Conservation (phyloP, 2,329 filamentous ascomycete genomes). For the Cytospora leucostoma region DNA sequence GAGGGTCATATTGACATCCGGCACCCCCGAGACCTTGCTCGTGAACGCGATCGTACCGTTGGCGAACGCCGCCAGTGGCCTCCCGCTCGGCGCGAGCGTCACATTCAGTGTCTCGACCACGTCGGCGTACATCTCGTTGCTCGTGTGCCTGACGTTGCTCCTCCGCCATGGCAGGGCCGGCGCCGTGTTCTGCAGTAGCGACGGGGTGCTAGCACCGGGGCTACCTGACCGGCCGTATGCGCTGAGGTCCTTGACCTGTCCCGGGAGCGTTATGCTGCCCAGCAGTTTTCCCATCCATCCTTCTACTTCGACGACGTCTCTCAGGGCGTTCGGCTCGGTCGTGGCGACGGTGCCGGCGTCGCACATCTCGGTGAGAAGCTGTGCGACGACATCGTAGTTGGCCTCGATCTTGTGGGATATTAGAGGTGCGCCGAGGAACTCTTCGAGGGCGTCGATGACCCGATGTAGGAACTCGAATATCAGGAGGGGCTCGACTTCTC, state of each 20-base stretch:
- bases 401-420: conserved; percentile 83
- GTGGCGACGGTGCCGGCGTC: conserved; percentile 87
- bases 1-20: conserved; percentile 81
- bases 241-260: conserved; percentile 37
- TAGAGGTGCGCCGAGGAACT: conserved; percentile 87
- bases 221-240: conserved; percentile 23
- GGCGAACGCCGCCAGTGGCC: conserved; percentile 81
- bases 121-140: conserved; percentile 96
- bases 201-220: conserved; percentile 13
- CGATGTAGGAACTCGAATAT: conserved; percentile 94
- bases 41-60: conserved; percentile 95
- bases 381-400: conserved; percentile 91
- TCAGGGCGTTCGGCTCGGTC: conserved; percentile 88
- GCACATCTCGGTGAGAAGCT: conserved; percentile 93
- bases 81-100: conserved; percentile 85
- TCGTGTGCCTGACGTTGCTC: conserved; percentile 90
- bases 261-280: conserved; percentile 81
- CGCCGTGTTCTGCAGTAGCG: conserved; percentile 39
- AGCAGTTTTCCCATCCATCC: conserved; percentile 87
- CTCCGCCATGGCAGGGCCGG: conserved; percentile 81
- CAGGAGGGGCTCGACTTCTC: conserved; percentile 85
- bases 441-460: conserved; percentile 87
- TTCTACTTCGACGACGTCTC: conserved; percentile 89
- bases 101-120: conserved; percentile 88
- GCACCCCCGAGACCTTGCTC: conserved; percentile 89